phyloP scores from a whole-genome alignment of 1,284 basidiomycete species.

The Trametes pubescens region DNA sequence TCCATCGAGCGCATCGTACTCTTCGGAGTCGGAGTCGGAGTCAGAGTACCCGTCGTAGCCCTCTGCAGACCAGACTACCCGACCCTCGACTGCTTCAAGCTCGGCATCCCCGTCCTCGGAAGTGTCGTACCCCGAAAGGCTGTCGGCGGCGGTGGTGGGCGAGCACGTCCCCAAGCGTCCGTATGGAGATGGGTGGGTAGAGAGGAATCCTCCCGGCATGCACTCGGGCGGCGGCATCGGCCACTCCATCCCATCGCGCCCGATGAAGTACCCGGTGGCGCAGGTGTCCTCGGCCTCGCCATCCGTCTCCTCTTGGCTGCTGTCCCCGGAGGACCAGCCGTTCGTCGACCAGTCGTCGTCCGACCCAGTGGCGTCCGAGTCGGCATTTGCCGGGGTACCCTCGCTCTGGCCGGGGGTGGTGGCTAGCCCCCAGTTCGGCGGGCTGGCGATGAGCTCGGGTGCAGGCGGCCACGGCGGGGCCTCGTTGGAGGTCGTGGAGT shows the following conservation, averaged over 20 bases:
- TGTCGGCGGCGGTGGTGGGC: neutral
- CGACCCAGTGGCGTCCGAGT: neutral
- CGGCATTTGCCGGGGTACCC: neutral
- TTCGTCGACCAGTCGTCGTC: neutral
- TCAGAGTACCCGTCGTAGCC: neutral
- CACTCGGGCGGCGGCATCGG: constrained; percentile 25
- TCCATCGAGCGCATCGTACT: neutral
- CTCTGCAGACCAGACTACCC: constrained; percentile 6
- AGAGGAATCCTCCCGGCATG: constrained; percentile 2
- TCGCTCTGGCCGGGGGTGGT: neutral
- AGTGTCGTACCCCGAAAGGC: neutral
- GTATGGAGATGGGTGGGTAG: neutral
- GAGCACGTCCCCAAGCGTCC: neutral
- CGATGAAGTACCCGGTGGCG: constrained; percentile 20
- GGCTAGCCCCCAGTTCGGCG: constrained; percentile 9
- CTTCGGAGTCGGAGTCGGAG: neutral
- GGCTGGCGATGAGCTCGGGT: constrained; percentile 11
- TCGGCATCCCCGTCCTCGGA: neutral
- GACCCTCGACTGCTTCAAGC: neutral
- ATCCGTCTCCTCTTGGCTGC: neutral
- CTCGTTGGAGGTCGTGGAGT: constrained; percentile 14
- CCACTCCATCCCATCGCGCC: constrained; percentile 23
- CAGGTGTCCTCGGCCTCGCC: neutral
- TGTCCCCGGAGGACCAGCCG: neutral
- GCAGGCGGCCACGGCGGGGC: constrained; percentile 24